These are phyloP conservation scores for Panus rudis DNA, from an alignment of 768 basidiomycete species.

Conservation along the genomic window DNA sequence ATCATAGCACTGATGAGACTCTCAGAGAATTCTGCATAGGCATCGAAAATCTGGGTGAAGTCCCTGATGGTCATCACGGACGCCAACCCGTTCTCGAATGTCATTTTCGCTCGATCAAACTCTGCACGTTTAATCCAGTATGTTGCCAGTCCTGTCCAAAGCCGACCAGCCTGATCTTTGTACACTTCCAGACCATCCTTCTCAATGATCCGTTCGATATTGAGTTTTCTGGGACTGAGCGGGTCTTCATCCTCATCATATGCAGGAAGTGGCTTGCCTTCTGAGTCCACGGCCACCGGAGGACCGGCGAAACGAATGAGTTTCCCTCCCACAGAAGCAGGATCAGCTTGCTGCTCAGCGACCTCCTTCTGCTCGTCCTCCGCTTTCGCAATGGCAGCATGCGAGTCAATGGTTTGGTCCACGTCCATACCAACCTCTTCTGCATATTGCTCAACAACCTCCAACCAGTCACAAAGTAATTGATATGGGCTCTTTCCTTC, in stretches of 20 bases:
- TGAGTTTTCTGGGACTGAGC: constrained; percentile 56
- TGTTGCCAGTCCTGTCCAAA: constrained; percentile 95
- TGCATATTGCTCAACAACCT: constrained; percentile 82
- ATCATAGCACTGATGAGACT: constrained; percentile 85
- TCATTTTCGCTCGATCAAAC: constrained; percentile 82
- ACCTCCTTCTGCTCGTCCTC: constrained; percentile 31
- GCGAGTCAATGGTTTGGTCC: constrained; percentile 60
- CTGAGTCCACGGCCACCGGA: constrained; percentile 42
- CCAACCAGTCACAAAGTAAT: constrained; percentile 85
- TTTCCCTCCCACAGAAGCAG: constrained; percentile 48
- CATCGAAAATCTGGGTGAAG: constrained; percentile 97
- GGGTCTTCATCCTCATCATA: constrained; percentile 88
- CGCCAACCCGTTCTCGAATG: constrained; percentile 82
- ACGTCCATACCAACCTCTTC: constrained; percentile 91
- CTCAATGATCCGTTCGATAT: constrained; percentile 80
- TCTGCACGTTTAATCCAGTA: constrained; percentile 98
- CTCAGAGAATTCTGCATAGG: constrained; percentile 92
- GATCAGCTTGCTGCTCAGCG: constrained; percentile 13
- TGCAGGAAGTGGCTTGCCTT: constrained; percentile 38
- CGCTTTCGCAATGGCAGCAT: constrained; percentile 44
- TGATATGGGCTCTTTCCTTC: constrained; percentile 97
- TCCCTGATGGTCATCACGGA: constrained; percentile 89
- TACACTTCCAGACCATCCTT: constrained; percentile 85
- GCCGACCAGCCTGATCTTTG: constrained; percentile 92
- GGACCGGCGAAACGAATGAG: constrained; percentile 70